phyloP scores from a whole-genome alignment of 139 green algal species.

The Edaphochlamys debaryana region DNA sequence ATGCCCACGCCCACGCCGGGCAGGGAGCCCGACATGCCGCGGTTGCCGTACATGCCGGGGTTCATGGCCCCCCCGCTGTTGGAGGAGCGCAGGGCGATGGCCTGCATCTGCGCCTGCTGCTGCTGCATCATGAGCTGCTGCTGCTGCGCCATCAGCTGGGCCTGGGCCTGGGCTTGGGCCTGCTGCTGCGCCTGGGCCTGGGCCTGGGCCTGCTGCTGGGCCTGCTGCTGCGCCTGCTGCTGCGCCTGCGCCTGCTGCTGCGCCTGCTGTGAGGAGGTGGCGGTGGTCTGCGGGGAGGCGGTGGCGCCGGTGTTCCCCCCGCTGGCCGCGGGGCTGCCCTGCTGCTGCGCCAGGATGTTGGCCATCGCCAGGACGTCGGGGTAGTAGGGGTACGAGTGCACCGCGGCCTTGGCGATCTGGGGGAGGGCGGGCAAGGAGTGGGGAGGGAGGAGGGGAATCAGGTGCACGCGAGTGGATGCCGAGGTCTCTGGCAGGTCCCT shows the following conservation, averaged over 20 bases:
- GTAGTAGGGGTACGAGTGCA: slow-evolving; percentile 44
- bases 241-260: neutral
- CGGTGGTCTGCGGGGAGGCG: neutral
- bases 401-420: slow-evolving; percentile 44
- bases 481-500: too few species aligned
- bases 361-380: slow-evolving; percentile 44
- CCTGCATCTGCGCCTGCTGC: too few species aligned
- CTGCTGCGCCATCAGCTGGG: neutral
- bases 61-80: too few species aligned
- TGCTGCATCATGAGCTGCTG: neutral
- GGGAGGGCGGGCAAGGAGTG: too few species aligned
- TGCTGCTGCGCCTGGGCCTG: neutral
- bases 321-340: neutral
- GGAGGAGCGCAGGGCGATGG: neutral
- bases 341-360: slow-evolving; percentile 44
- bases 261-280: neutral
- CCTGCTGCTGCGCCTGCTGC: neutral
- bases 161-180: neutral
- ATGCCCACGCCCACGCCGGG: neutral
- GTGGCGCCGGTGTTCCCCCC: neutral
- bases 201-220: neutral
- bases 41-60: neutral
- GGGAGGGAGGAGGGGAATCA: too few species aligned
- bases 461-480: too few species aligned
- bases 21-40: neutral